Evolutionary conservation across 805 yeast species (phyloP), one percentile per base, ranked within the genome.

Genomic region (Metschnikowia santaceciliae): DNA sequence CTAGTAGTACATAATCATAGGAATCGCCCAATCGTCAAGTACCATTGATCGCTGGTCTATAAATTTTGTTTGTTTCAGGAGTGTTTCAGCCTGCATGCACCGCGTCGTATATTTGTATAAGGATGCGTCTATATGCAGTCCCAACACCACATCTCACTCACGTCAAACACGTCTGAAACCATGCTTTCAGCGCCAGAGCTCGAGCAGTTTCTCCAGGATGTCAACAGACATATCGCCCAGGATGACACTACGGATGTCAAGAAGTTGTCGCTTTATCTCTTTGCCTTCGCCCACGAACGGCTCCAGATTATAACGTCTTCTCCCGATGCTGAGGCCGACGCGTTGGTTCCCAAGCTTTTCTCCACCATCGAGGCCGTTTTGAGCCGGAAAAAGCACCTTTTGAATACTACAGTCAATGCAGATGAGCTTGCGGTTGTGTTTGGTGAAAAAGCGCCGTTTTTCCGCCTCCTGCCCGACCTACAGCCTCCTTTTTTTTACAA

Each of bases 281-380:
- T 71, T 48, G 63, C 65, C 15, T 71, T 71, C 52, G 58, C 71
- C 36, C 57, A 65, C 46, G 64, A 62, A 22, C 59, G 62, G 42
- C 59, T 69, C 10, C 33, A 45, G 3, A 32, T 23, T 4, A 37
- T 53, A 32, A 34, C 32, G 22, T 19, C 17, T 15, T 32, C 26
- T n/a, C 43, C 50, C 5, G 47, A 53, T 32, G 8, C 11, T 8
- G 55, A 46, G n/a, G 32, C 54, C 2, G 47, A 15, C 35, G 48
- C 48, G 36, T 54, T 67, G 33, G 54, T 63, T 15, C 54, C 54
- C 11, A 54, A 64, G 20, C 51, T 73, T 10, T 54, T 69, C 11
- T 50, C 60, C 32, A 63, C 71, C 8, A 65, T 71, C 13, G 72
- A 69, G 47, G 50, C 69, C 40, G 71, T 74, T n/a, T 54, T 73